A percentile compares a stretch with the other conserved stretches of the same genome.
These are phyloP conservation scores for Pestalotiopsis sp. DNA, from an alignment of 2,329 filamentous ascomycete species.

Conservation along the genomic window DNA sequence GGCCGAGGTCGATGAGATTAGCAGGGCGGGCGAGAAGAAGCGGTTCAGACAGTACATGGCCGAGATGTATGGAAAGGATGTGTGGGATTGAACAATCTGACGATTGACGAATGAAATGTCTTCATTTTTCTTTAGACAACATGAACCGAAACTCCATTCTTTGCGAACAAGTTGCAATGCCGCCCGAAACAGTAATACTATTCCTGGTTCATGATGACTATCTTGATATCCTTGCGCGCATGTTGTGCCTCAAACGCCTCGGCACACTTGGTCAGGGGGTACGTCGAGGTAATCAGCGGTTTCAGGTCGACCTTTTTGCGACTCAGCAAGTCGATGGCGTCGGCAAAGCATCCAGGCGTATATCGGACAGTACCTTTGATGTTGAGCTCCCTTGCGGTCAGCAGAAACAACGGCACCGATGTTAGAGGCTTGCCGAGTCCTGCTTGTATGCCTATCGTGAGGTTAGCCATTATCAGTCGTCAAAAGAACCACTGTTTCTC, in stretches of 20 bases:
- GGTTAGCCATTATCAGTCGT: no score
- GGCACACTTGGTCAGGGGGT: not conserved
- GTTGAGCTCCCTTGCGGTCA: not conserved
- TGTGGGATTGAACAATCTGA: not conserved
- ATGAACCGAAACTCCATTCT: not conserved
- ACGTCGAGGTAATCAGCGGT: conserved; percentile 5
- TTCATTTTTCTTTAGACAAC: not conserved
- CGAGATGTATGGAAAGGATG: conserved; percentile 1
- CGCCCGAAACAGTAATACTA: not conserved
- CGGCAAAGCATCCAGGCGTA: conserved; percentile 10
- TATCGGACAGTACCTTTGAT: conserved; percentile 8
- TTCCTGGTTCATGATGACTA: conserved; percentile 12
- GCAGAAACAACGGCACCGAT: conserved; percentile 1
- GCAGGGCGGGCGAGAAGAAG: conserved; percentile 56
- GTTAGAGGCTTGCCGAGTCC: conserved; percentile 3
- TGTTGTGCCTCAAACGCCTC: conserved; percentile 10
- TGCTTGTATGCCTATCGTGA: conserved; percentile 1
- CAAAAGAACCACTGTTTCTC: no score
- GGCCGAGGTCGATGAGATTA: conserved; percentile 58
- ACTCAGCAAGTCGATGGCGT: conserved; percentile 4
- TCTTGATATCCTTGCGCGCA: conserved; percentile 9
- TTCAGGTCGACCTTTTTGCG: conserved; percentile 9
- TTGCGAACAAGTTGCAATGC: not conserved
- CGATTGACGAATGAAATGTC: no score
- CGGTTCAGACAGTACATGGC: conserved; percentile 39